Evolutionary conservation across 495 filamentous ascomycete genomes (phyloP), one percentile per base, ranked within the genome.

Genomic region (Cercophora samala): DNA sequence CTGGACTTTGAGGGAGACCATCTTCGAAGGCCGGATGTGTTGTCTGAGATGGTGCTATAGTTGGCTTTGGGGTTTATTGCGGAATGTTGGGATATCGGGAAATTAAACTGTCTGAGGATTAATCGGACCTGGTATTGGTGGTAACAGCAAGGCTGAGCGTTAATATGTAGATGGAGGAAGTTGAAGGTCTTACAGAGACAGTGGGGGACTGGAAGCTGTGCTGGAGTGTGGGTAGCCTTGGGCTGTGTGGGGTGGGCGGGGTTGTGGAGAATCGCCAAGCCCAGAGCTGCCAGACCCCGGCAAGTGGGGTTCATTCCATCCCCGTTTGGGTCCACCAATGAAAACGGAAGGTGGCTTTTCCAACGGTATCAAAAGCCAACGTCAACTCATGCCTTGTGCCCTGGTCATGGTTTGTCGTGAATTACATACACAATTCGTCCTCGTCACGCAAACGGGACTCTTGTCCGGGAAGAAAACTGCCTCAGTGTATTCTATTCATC

Each of bases 1-100:
- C 64, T 81, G 65, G 42, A 82, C 66, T 25, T 74, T 69, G 21
- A 76, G 68, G 25, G 74, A 71, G 62, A 60, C 69, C 73, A 75
- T 73, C 13, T 25, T 63, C 59, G 21, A 72, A 67, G 26, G 26
- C 8, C 26, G 26, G 13, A 46, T 46, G 6, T 5, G 37, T 2
- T 46, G 11, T 5, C 37, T 46, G 0, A 13, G 11, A 46, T 46
- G 37, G 37, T 13, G 29, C 3, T 32, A 8, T 46, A 11, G 4
- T 29, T 29, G 3, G 26, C 0, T 29, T 29, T 11, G 37, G 37
- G 37, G 1, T 13, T 46, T 46, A 17, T 46, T 2, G 13, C 9
- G 9, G 13, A 46, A 17, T 46, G 15, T 46, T 46, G 8, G 37
- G 26, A n/a, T 29, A 46, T 46, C n/a, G n/a, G n/a, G 8, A 17